Base-by-base conservation (phyloP, 1,284 basidiomycete species). In the Pseudomicrostroma phylloplanum region DNA sequence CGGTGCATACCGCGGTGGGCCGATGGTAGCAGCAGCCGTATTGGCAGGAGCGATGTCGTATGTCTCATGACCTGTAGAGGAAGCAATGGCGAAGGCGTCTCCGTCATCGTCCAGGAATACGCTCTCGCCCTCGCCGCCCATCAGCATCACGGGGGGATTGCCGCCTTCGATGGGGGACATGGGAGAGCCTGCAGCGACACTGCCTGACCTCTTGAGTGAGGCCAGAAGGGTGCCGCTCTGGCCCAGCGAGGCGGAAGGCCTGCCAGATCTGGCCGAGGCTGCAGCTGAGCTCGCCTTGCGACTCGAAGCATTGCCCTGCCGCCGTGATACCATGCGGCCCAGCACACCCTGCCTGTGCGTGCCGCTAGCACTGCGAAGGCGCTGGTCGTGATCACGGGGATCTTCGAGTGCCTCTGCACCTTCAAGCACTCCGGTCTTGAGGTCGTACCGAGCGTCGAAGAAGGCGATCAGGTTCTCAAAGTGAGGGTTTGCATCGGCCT, bases 381-480 rank as follows among this genome's bases (percentile, higher is more conserved):
- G 46, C 3, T 48, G 46, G 12, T n/a, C n/a, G 46, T 48, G 46
- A 36, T 36, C 30, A 9, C 30, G 30, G 30, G 30, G 30, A 9
- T 36, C 30, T 36, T 36, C 30, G 9, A 36, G 30, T 36, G 9
- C 30, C 30, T 36, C 30, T 36, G 17, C 46, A 23, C 46, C 46
- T 48, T n/a, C 46, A 11, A 48, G 46, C 4, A n/a, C n/a, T 7
- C 46, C 46, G 7, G 46, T 48, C 4, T 68, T 57, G 1, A 58
- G 19, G 12, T 60, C 56, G 21, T 66, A 67, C 4, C 75, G 68
- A 13, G 75, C 66, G 54, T 77, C 74, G 61, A 77, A 76, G 59
- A 77, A 77, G 0, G 65, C 65, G 25, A 74, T 67, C 53, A 77
- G 59, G 7, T 65, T 66, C 9, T 67, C 59, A 39, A 77, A 77